Evolutionary conservation across 257 asterid species (phyloP).

Genomic region (Datura wrightii): DNA sequence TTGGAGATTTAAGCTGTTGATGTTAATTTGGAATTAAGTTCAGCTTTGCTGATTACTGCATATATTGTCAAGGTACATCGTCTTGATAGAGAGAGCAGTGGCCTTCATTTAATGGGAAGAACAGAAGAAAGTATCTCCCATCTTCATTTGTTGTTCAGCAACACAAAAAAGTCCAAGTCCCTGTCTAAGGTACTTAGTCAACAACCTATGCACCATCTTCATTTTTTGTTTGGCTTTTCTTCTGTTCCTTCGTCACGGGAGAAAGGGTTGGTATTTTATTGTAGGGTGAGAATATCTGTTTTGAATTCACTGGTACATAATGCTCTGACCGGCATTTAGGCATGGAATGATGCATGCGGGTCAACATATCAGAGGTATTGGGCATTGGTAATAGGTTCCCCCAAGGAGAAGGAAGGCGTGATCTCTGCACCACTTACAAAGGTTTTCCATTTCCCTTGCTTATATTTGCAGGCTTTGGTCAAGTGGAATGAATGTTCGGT

Average conservation of each 20-base stretch:
- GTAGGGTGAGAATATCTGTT: neutral
- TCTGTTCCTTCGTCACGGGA: neutral
- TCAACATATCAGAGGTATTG: constrained; percentile 74
- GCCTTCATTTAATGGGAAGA: constrained; percentile 92
- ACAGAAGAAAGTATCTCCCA: constrained; percentile 76
- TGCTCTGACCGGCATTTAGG: constrained; percentile 49
- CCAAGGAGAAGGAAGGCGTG: constrained; percentile 85
- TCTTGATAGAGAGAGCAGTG: constrained; percentile 95
- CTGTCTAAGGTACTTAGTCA: constrained; percentile 61
- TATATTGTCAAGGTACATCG: constrained; percentile 74
- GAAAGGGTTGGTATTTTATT: neutral
- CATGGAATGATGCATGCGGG: constrained; percentile 70
- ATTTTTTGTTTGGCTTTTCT: neutral
- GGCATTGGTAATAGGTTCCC: constrained; percentile 93
- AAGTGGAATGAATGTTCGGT: constrained; percentile 19
- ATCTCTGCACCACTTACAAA: constrained; percentile 77
- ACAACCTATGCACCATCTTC: constrained; percentile 26
- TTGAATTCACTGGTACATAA: constrained; percentile 24
- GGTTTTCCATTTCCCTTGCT: constrained; percentile 47
- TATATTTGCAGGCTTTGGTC: constrained; percentile 18
- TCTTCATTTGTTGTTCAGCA: constrained; percentile 79
- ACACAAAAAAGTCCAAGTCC: constrained; percentile 56
- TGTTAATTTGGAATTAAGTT: constrained; percentile 17
- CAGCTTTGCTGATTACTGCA: constrained; percentile 20
- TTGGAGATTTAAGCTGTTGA: neutral